Base-by-base conservation (phyloP, 228 moss, liverwort and hornwort genomes). In the Sphagnum fallax region DNA sequence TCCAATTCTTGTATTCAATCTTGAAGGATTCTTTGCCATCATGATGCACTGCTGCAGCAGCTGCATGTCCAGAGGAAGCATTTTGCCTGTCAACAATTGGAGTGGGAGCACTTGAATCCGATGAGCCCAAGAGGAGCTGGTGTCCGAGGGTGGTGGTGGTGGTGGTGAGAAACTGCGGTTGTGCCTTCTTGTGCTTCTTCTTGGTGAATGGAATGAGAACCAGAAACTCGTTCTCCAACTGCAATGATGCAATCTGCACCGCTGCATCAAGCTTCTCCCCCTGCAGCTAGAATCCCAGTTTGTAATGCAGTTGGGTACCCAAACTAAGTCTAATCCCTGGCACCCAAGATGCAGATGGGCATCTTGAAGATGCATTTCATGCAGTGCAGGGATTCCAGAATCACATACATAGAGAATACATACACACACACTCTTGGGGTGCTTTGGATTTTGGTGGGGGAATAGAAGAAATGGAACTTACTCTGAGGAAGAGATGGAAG, bases 401-500 rank as follows among this genome's bases (percentile, higher is more conserved):
- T 48, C 65, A 18, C 49, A 50, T 13, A 65, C 49, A 14, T 8
- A 65, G 13, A 50, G 14, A 48, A 65, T n/a, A 12, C 13, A 3
- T 8, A 5, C 32, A 10, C 61, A 62, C 61, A 62, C 15, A 11
- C 4, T 62, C 6, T 16, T 16, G 10, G 61, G 1, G 6, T 13
- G 10, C 12, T 13, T 6, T 12, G 13, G 52, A 14, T 5, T 7
- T 50, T 10, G 58, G 32, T 47, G 10, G 47, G 48, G 6, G 32
- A 10, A 52, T 50, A 5, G 49, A 49, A 53, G 60, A 48, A 32
- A 10, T n/a, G n/a, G 50, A 52, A 72, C 72, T 14, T 75, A 92
- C 92, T 66, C 83, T 87, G 70, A 87, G 83, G 69, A 90, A 93
- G 69, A 95, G 71, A 85, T 92, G 88, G 52, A 88, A 92, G 18